Evolutionary conservation across 2,329 filamentous ascomycete species (phyloP).

Genomic region (Penicillium sp.): DNA sequence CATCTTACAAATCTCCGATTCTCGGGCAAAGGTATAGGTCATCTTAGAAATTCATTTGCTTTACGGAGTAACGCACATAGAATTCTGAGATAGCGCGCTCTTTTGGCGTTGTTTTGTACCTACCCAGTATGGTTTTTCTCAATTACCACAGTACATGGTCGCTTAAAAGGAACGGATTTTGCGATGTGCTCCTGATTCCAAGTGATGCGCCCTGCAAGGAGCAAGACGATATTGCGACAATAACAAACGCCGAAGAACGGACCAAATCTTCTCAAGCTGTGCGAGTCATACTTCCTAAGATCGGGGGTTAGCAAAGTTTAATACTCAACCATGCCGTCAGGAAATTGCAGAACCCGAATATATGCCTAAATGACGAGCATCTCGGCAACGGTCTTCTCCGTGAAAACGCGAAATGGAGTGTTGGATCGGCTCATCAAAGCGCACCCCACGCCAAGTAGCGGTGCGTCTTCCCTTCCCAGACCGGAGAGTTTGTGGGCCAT

Average conservation of each 20-base stretch:
- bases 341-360: neutral
- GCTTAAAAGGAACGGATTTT: neutral
- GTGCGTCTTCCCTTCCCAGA: neutral
- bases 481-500: neutral
- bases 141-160: neutral
- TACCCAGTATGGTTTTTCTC: rapidly evolving
- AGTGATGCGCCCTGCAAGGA: neutral
- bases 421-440: neutral
- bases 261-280: neutral
- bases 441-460: conserved; percentile 7
- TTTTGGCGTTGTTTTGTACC: neutral
- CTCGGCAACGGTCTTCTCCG: neutral
- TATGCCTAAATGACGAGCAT: neutral
- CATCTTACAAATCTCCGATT: neutral
- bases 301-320: conserved; percentile 1
- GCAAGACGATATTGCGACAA: neutral
- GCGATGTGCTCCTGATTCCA: neutral
- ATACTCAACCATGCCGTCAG: neutral
- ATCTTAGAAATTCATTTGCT: neutral
- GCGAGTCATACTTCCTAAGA: neutral
- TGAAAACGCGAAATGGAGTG: neutral
- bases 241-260: neutral
- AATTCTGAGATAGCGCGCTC: neutral
- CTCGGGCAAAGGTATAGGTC: neutral
- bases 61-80: neutral